Evolutionary conservation across 2,329 filamentous ascomycete genomes (phyloP), one percentile per base, ranked within the genome.

Genomic region (Geosmithia morbida): DNA sequence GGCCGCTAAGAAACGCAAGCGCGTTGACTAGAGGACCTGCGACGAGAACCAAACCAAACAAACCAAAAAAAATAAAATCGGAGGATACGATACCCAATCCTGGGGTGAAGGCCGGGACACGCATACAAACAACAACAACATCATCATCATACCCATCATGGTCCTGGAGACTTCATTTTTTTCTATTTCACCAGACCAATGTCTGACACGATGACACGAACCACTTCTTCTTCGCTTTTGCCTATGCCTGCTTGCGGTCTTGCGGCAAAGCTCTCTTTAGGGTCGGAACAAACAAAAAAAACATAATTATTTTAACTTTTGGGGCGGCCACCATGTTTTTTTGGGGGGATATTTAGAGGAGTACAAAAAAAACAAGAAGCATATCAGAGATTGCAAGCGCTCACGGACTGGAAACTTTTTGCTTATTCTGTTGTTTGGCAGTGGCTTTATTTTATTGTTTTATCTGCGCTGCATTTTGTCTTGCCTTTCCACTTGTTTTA

Each of bases 1-100:
- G 50, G 67, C 66, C 52, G 66, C 68, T 56, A 69, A 73, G 61
- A 78, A 80, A 69, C 86, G 86, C 75, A 92, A 90, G 82, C 81
- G 85, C 61, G 75, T 75, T 41, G 77, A 81, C 49, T 84, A 70
- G 67, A 44, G 33, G 11, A 37, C 6, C 5, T 4, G 39, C 41
- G n/a, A 18, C 33, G 11, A 37, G 11, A 37, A 16, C 3, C 13
- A 5, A 37, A 37, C 6, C 29, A 37, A 37, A 37, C 33, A 37
- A 11, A 37, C 3, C 33, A 37, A 5, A 37, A 11, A 37, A 37
- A 26, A 26, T 7, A 11, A 37, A 37, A 26, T 5, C 22, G 57
- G 48, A 26, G 43, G 22, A 18, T 20, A 44, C 29, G n/a, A 37
- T 37, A 37, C 33, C 33, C 33, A 37, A 7, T 37, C 33, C 33